Evolutionary conservation across 2,329 filamentous ascomycete genomes (phyloP).

Genomic region (Orbilia javanica): DNA sequence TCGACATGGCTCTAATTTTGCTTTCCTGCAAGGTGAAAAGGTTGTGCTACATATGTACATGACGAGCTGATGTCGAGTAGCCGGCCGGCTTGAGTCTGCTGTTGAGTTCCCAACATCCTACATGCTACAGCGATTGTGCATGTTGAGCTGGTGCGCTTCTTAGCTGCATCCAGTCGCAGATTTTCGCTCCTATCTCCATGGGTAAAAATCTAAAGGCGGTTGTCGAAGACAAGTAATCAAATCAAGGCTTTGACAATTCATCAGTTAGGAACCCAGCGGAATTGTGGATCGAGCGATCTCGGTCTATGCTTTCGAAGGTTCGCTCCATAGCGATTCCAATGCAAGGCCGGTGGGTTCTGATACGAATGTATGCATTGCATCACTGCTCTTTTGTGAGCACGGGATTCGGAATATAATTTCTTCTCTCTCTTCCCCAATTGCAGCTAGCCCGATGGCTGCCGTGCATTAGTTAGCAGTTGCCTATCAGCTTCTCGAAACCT

Average conservation of each 20-base stretch:
- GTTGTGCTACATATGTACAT: conserved; percentile 41
- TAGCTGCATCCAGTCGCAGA: conserved; percentile 14
- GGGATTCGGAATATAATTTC: conserved; percentile 54
- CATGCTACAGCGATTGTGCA: conserved; percentile 18
- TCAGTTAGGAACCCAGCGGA: neutral
- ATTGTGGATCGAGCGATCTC: conserved; percentile 35
- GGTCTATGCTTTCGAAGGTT: conserved; percentile 7
- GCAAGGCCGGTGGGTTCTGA: conserved; percentile 20
- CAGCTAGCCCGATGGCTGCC: conserved; percentile 37
- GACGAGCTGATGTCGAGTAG: conserved; percentile 17
- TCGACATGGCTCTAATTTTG: conserved; percentile 48
- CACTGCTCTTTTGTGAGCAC: conserved; percentile 38
- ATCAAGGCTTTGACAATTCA: conserved; percentile 32
- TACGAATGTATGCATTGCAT: conserved; percentile 46
- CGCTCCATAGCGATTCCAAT: conserved; percentile 36
- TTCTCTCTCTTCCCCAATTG: conserved; percentile 19
- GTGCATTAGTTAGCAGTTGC: conserved; percentile 47
- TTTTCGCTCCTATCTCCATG: conserved; percentile 22
- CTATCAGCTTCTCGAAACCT: conserved; percentile 55
- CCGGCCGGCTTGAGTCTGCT: conserved; percentile 13
- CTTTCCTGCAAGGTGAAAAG: conserved; percentile 54
- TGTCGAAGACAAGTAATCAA: conserved; percentile 10
- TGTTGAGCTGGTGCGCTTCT: neutral
- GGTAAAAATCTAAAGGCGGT: neutral
- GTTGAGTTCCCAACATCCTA: conserved; percentile 23